phyloP scores from a whole-genome alignment of 257 asterid species.

The Solanum stenotomum region DNA sequence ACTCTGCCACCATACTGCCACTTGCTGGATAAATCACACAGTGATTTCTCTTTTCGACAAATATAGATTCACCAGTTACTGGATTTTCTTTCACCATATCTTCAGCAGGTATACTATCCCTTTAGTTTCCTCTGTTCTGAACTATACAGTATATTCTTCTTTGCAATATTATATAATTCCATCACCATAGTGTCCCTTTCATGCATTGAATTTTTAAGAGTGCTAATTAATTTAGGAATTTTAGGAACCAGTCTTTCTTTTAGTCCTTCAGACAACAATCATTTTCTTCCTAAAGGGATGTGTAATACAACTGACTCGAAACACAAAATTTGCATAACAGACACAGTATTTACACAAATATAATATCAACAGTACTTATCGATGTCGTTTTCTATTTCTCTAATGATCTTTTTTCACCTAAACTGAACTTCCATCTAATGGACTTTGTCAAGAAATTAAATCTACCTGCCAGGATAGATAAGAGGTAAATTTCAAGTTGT shows the following conservation, averaged over 20 bases:
- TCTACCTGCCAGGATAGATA: not conserved
- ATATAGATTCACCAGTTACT: not conserved
- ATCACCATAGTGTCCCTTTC: not conserved
- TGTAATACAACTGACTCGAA: not conserved
- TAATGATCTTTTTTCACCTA: not conserved
- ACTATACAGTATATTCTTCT: not conserved
- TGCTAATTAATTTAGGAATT: not conserved
- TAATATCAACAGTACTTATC: not conserved
- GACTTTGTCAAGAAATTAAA: not conserved
- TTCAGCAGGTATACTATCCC: not conserved
- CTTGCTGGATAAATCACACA: conserved; percentile 12
- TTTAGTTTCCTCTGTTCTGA: not conserved
- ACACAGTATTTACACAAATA: not conserved
- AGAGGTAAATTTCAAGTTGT: not conserved
- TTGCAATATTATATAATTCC: not conserved
- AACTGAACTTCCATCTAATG: not conserved
- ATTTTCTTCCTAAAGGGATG: not conserved
- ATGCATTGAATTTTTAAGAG: not conserved
- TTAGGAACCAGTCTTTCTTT: not conserved
- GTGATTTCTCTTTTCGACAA: conserved; percentile 6
- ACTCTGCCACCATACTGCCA: conserved; percentile 10
- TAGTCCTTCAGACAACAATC: not conserved
- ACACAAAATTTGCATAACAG: not conserved
- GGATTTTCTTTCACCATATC: not conserved
- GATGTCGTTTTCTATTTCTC: not conserved